These are phyloP conservation scores for Barbatosphaeria neglecta DNA, from an alignment of 495 filamentous ascomycete genomes.

Conservation along the genomic window DNA sequence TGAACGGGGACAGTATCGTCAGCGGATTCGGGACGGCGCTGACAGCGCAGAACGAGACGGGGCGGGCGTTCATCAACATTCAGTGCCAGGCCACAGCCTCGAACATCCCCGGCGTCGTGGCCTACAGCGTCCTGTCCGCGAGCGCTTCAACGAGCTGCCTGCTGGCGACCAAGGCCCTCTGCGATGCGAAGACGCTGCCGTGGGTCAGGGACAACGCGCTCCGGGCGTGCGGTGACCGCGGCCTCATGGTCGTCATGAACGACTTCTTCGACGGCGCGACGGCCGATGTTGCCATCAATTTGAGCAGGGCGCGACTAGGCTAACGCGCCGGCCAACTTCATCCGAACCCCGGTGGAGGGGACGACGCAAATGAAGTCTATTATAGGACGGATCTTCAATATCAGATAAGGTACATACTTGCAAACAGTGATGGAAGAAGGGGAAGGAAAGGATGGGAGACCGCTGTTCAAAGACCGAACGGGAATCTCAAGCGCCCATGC, in stretches of 20 bases:
- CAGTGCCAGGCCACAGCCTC: slow-evolving; percentile 45
- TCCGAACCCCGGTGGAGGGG: too few species aligned
- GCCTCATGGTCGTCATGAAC: slow-evolving; percentile 40
- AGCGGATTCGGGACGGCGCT: slow-evolving; percentile 26
- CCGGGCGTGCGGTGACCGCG: slow-evolving; percentile 19
- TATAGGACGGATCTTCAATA: too few species aligned
- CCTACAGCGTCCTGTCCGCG: slow-evolving; percentile 31
- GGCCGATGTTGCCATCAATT: slow-evolving; percentile 32
- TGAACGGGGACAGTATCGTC: slow-evolving; percentile 35
- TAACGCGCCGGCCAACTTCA: too few species aligned
- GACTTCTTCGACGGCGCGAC: slow-evolving; percentile 45
- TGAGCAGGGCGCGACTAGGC: slow-evolving; percentile 29
- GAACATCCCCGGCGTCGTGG: slow-evolving; percentile 35
- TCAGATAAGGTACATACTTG: too few species aligned
- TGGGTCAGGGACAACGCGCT: slow-evolving; percentile 33
- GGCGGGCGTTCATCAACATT: slow-evolving; percentile 33
- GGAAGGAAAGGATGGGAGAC: too few species aligned
- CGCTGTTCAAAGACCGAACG: too few species aligned
- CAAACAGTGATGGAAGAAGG: too few species aligned
- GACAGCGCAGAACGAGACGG: slow-evolving; percentile 19
- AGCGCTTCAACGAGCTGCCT: slow-evolving; percentile 31
- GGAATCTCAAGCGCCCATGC: too few species aligned
- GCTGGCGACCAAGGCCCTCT: slow-evolving; percentile 39
- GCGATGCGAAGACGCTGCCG: slow-evolving; percentile 38
- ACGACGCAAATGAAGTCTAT: too few species aligned